Evolutionary conservation across 2,329 filamentous ascomycete species (phyloP).

Genomic region (Diplodia intermedia): DNA sequence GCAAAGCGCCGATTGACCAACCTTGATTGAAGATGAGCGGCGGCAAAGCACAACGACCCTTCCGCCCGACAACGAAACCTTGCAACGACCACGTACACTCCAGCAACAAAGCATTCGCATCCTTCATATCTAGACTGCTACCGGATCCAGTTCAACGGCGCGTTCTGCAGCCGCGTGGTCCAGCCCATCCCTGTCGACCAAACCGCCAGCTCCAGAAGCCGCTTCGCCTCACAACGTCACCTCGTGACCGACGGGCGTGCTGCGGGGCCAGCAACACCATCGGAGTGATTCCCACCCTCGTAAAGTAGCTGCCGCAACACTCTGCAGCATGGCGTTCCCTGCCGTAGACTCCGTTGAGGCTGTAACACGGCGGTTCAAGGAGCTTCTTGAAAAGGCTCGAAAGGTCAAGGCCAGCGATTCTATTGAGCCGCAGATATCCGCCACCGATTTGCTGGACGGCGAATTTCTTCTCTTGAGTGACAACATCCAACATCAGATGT

Average conservation of each 20-base stretch:
- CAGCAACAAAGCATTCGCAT: neutral
- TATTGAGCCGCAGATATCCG: conserved; percentile 55
- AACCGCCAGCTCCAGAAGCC: neutral
- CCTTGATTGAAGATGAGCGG: neutral
- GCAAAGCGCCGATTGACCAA: conserved; percentile 21
- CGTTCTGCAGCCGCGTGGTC: neutral
- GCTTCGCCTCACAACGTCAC: conserved; percentile 6
- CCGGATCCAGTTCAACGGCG: neutral
- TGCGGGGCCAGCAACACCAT: neutral
- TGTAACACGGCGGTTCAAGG: conserved; percentile 46
- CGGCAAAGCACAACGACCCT: conserved; percentile 7
- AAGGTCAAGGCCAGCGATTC: conserved; percentile 49
- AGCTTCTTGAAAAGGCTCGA: conserved; percentile 51
- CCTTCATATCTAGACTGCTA: neutral
- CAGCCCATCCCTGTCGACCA: neutral
- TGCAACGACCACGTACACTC: neutral
- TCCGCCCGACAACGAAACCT: conserved; percentile 5
- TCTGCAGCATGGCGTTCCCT: conserved; percentile 40
- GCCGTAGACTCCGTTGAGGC: conserved; percentile 40
- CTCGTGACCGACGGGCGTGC: neutral
- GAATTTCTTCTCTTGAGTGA: conserved; percentile 40
- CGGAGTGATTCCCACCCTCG: neutral
- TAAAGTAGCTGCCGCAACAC: no score
- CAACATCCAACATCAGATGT: conserved; percentile 53
- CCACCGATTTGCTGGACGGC: conserved; percentile 47